Evolutionary conservation across 345 rosid species (phyloP).

Genomic region (Citropsis articulata): DNA sequence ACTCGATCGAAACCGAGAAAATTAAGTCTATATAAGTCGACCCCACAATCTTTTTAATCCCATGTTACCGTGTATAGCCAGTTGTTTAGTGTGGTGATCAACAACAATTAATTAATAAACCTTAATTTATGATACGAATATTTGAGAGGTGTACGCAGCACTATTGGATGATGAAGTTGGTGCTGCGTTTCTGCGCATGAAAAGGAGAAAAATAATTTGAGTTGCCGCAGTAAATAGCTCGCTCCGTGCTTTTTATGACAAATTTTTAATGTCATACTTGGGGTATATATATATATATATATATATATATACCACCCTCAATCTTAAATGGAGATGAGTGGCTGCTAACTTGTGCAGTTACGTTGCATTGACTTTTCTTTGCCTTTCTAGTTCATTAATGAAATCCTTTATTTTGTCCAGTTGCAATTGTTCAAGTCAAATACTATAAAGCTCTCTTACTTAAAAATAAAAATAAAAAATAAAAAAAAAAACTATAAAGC

Average conservation of each 20-base stretch:
- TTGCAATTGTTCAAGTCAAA: conserved; percentile 4
- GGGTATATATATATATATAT: too few relatives aligned
- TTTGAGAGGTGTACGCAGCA: too few relatives aligned
- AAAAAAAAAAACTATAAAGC: not conserved
- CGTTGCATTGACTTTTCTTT: not conserved
- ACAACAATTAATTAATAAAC: not conserved
- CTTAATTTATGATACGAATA: not conserved
- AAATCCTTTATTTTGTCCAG: not conserved
- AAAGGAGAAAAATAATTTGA: too few relatives aligned
- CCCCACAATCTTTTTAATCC: not conserved
- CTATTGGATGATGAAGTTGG: not conserved
- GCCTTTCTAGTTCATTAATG: not conserved
- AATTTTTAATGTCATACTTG: too few relatives aligned
- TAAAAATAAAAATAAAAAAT: too few relatives aligned
- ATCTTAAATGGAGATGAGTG: not conserved
- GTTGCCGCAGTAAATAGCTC: too few relatives aligned
- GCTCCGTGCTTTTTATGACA: too few relatives aligned
- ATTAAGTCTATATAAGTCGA: not conserved
- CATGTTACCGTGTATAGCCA: not conserved
- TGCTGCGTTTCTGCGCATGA: too few relatives aligned
- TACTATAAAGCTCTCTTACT: not conserved
- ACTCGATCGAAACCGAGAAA: not conserved
- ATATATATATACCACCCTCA: too few relatives aligned
- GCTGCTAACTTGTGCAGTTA: not conserved
- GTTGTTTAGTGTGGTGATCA: not conserved